These are phyloP conservation scores for Cryptococcus sp. DNA, from an alignment of 1,284 basidiomycete species.

Conservation along the genomic window DNA sequence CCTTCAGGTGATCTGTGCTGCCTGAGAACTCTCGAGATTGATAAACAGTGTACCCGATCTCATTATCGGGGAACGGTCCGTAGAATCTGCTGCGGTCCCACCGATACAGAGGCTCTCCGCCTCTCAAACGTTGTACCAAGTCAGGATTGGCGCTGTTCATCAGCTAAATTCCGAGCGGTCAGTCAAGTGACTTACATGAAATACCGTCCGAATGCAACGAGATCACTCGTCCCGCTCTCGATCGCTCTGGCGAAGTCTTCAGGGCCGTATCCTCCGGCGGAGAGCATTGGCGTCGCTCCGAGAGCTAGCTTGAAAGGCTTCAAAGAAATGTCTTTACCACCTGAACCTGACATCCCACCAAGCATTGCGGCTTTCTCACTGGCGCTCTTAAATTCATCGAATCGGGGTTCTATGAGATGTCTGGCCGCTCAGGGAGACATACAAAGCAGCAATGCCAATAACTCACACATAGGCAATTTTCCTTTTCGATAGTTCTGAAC, in stretches of 20 bases:
- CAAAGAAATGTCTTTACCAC: constrained; percentile 14
- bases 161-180: not conserved
- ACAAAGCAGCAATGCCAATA: not conserved
- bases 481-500: constrained; percentile 16
- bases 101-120: constrained; percentile 22
- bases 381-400: constrained; percentile 29
- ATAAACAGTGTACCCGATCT: constrained; percentile 34
- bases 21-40: constrained; percentile 11
- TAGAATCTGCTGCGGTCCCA: constrained; percentile 31
- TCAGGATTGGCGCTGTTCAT: constrained; percentile 20
- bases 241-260: constrained; percentile 19
- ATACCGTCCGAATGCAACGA: constrained; percentile 32
- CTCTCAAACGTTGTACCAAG: constrained; percentile 21
- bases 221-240: constrained; percentile 15
- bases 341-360: constrained; percentile 5
- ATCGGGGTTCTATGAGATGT: constrained; percentile 33
- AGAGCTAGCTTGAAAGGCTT: constrained; percentile 26
- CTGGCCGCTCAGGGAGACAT: constrained; percentile 2
- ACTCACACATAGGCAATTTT: constrained; percentile 24
- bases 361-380: constrained; percentile 12
- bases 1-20: constrained; percentile 11
- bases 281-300: constrained; percentile 20
- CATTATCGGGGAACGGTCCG: constrained; percentile 35
- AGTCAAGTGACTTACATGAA: constrained; percentile 16
- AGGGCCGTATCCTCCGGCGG: constrained; percentile 28